A percentile compares a stretch with the other conserved stretches of the same genome.
phyloP scores from a whole-genome alignment of 345 rosid genomes.

The Populus euphratica region DNA sequence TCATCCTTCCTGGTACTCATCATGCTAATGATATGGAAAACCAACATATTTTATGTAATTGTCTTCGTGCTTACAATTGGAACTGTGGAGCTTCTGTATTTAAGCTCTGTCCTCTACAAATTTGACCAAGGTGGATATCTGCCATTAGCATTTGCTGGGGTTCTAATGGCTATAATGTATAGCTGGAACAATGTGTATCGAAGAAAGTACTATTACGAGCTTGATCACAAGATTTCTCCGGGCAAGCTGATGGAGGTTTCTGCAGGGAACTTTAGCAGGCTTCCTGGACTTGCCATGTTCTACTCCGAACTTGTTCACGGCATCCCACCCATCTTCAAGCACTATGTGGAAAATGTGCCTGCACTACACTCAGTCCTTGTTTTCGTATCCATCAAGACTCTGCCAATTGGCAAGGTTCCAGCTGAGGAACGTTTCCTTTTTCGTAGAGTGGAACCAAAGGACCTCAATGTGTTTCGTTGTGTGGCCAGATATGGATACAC shows the following conservation, averaged over 20 bases:
- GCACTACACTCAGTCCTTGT: conserved; percentile 41
- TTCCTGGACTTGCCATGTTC: conserved; percentile 51
- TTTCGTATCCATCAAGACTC: conserved; percentile 46
- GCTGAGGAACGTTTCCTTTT: conserved; percentile 44
- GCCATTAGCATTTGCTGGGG: conserved; percentile 40
- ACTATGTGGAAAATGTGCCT: conserved; percentile 42
- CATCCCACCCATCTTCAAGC: conserved; percentile 48
- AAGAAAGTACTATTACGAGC: conserved; percentile 43
- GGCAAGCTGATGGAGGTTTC: conserved; percentile 33
- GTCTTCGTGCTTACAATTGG: conserved; percentile 29
- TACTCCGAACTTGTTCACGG: conserved; percentile 50
- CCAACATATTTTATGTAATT: conserved; percentile 32
- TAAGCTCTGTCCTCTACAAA: conserved; percentile 58
- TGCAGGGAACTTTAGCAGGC: neutral
- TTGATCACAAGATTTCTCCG: conserved; percentile 41
- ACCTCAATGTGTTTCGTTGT: conserved; percentile 39
- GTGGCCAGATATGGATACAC: conserved; percentile 54
- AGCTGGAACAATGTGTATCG: conserved; percentile 46
- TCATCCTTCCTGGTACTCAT: conserved; percentile 41
- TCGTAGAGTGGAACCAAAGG: conserved; percentile 34
- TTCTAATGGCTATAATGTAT: conserved; percentile 41
- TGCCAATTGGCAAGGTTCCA: conserved; percentile 41
- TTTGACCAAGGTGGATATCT: conserved; percentile 49
- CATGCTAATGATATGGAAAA: conserved; percentile 57
- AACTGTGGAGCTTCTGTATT: conserved; percentile 31